Conservation (phyloP, 352 stramenopile genomes). For the Pythium brachiatum region DNA sequence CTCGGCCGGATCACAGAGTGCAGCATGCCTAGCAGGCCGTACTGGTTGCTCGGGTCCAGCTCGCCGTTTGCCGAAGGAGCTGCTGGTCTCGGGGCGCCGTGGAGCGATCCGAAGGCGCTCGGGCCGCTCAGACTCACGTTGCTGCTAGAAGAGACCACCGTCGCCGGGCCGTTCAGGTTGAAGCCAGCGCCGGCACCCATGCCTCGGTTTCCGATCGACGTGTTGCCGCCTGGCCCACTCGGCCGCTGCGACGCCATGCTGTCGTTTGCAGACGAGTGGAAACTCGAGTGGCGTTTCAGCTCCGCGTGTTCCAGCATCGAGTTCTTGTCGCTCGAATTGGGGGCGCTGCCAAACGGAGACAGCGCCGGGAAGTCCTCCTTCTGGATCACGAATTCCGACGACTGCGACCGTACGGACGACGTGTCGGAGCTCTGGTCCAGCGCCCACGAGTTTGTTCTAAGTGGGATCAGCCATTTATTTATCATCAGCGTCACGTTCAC, state of each 20-base stretch:
- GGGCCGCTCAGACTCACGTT: constrained; percentile 50
- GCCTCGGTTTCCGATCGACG: constrained; percentile 55
- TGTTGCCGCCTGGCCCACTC: constrained; percentile 41
- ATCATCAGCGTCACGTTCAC: too few species aligned
- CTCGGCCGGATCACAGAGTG: constrained; percentile 70
- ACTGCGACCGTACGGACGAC: constrained; percentile 40
- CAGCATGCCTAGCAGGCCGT: constrained; percentile 78
- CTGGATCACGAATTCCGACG: constrained; percentile 84
- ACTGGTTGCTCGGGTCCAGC: constrained; percentile 72
- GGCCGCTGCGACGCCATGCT: constrained; percentile 50
- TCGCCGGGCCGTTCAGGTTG: constrained; percentile 1
- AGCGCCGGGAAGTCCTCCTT: constrained; percentile 86
- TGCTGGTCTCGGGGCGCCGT: constrained; percentile 31
- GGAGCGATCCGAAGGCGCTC: constrained; percentile 59
- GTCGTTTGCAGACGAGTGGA: constrained; percentile 64
- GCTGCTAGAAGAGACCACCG: constrained; percentile 13
- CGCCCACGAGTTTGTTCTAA: constrained; percentile 63
- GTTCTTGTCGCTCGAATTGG: constrained; percentile 47
- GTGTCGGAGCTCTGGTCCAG: constrained; percentile 40
- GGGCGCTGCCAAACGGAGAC: constrained; percentile 51
- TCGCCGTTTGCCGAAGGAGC: constrained; percentile 31
- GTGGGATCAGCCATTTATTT: too few species aligned
- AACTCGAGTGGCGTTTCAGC: constrained; percentile 68
- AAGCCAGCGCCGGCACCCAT: constrained; percentile 8
- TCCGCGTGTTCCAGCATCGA: constrained; percentile 39